phyloP scores from a whole-genome alignment of 805 yeast species.

The Sugiyamaella americana region DNA sequence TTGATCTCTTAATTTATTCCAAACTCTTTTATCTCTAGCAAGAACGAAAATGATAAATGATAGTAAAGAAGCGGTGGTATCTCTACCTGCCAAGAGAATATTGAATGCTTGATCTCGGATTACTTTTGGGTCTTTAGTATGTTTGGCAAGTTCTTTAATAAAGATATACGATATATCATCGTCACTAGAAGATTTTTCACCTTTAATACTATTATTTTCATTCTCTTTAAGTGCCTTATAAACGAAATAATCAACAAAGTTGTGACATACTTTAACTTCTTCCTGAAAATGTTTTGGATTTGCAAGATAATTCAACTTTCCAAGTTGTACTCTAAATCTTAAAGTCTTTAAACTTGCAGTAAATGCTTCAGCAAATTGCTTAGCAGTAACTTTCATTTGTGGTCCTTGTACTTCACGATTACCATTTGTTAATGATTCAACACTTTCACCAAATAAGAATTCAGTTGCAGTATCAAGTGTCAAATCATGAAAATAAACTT shows the following conservation, averaged over 20 bases:
- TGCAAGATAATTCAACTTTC: constrained; percentile 18
- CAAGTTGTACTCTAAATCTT: constrained; percentile 15
- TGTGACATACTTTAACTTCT: constrained; percentile 29
- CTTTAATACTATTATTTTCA: constrained; percentile 10
- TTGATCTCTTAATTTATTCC: constrained; percentile 34
- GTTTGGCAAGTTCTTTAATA: constrained; percentile 43
- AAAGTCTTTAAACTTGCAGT: constrained; percentile 16
- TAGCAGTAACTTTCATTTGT: constrained; percentile 17
- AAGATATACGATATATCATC: constrained; percentile 37
- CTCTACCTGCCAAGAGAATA: constrained; percentile 49
- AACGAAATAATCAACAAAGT: constrained; percentile 38
- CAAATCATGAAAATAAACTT: constrained; percentile 26
- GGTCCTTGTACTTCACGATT: constrained; percentile 15
- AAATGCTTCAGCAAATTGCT: constrained; percentile 25
- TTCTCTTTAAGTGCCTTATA: constrained; percentile 36
- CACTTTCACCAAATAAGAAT: constrained; percentile 30
- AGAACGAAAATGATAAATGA: constrained; percentile 42
- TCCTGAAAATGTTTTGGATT: constrained; percentile 29
- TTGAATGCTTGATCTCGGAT: constrained; percentile 48
- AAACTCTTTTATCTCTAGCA: constrained; percentile 35
- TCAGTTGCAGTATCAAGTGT: constrained; percentile 33
- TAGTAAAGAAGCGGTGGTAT: constrained; percentile 48
- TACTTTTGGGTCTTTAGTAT: constrained; percentile 41
- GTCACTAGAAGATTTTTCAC: constrained; percentile 7
- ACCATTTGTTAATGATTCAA: constrained; percentile 21